phyloP scores from a whole-genome alignment of 2,329 filamentous ascomycete species.

The Arthrobotrys entomopaga region DNA sequence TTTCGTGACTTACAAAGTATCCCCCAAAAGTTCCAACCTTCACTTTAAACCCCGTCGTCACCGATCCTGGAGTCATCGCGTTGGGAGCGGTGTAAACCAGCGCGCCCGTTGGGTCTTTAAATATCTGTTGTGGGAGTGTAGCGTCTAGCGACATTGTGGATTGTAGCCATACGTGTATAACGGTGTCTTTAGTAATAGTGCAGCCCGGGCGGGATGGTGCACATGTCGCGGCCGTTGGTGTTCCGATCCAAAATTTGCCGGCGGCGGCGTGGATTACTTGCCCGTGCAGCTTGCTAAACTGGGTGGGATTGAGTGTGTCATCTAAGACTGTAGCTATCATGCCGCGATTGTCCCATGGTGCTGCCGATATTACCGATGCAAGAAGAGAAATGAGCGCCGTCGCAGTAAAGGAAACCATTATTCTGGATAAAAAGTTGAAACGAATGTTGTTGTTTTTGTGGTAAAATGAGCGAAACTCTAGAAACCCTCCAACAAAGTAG shows the following conservation, averaged over 20 bases:
- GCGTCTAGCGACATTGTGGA: slow-evolving; percentile 8
- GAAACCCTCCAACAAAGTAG: too few relatives aligned
- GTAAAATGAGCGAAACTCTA: neutral
- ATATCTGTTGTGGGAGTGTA: neutral
- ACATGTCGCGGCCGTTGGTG: neutral
- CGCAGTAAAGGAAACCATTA: neutral
- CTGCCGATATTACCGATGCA: neutral
- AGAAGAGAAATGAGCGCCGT: neutral
- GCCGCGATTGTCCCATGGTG: slow-evolving; percentile 19
- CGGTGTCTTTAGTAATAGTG: neutral
- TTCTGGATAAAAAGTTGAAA: neutral
- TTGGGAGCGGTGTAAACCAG: neutral
- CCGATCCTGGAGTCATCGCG: slow-evolving; percentile 1
- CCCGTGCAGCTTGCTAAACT: slow-evolving; percentile 6
- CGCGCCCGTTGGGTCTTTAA: slow-evolving; percentile 3
- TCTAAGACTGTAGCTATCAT: slow-evolving; percentile 5
- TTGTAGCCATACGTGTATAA: slow-evolving; percentile 15
- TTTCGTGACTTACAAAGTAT: neutral
- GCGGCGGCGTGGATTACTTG: slow-evolving; percentile 1
- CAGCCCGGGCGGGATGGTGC: neutral
- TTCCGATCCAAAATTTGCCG: slow-evolving; percentile 22
- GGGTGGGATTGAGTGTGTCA: slow-evolving; percentile 7
- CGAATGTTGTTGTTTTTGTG: slow-evolving; percentile 23
- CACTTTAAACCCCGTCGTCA: neutral
- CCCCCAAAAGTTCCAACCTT: slow-evolving; percentile 8